Percentiles rank a stretch among this genome's conserved stretches.
phyloP scores from a whole-genome alignment of 2,329 filamentous ascomycete genomes.

The Talaromyces sp. region DNA sequence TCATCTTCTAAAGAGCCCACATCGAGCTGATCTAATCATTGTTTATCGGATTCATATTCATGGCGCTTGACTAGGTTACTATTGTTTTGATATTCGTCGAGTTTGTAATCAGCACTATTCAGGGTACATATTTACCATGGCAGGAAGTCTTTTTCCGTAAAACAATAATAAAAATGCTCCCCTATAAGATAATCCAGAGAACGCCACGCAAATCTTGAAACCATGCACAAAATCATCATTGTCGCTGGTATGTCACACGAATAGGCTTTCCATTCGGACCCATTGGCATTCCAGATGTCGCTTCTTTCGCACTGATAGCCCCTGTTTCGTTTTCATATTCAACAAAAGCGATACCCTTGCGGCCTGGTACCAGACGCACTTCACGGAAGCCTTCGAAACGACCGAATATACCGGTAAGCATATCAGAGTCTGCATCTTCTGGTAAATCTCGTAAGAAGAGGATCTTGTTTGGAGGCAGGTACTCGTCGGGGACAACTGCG shows the following conservation, averaged over 20 bases:
- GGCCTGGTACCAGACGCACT: conserved; percentile 80
- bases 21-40: neutral
- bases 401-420: conserved; percentile 74
- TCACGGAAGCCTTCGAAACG: conserved; percentile 93
- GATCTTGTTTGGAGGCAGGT: conserved; percentile 94
- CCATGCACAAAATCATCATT: conserved; percentile 50
- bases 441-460: conserved; percentile 91
- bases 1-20: conserved; percentile 65
- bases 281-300: conserved; percentile 78
- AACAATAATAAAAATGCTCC: conserved; percentile 14
- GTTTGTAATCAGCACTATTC: conserved; percentile 10
- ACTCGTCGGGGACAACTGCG: conserved; percentile 90
- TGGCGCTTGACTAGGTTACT: conserved; percentile 5
- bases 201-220: conserved; percentile 16
- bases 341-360: conserved; percentile 88
- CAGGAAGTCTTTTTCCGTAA: conserved; percentile 4
- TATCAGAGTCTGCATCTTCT: conserved; percentile 78
- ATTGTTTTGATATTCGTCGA: neutral
- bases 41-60: neutral
- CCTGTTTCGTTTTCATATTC: conserved; percentile 90
- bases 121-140: conserved; percentile 11
- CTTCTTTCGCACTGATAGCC: conserved; percentile 91
- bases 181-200: conserved; percentile 14
- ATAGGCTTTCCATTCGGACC: conserved; percentile 72
- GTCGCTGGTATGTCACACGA: conserved; percentile 94